Evolutionary conservation across 2,329 filamentous ascomycete genomes (phyloP).

Genomic region (Arthrobotrys pseudoclavata): DNA sequence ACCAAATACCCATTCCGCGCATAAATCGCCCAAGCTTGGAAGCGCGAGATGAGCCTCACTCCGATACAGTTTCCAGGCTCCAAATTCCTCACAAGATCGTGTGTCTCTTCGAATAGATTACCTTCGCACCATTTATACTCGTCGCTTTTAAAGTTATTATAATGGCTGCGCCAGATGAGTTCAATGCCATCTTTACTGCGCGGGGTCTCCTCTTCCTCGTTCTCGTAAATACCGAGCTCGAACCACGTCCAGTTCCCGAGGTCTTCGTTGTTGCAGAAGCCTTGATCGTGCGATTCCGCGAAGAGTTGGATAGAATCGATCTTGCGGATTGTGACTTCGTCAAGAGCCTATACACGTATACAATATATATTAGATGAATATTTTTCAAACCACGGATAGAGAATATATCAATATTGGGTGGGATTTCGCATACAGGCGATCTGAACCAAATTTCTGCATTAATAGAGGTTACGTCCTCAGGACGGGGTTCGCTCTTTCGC

Average conservation of each 20-base stretch:
- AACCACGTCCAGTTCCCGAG: neutral
- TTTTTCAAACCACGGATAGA: too few relatives aligned
- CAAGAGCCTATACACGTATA: neutral
- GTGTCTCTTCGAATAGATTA: neutral
- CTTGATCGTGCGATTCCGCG: neutral
- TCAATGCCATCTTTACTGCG: neutral
- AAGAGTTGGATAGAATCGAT: constrained; percentile 1
- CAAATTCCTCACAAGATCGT: neutral
- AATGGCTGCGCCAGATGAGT: neutral
- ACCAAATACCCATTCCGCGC: neutral
- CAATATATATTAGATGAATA: neutral
- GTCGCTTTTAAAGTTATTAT: neutral
- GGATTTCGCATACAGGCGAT: neutral
- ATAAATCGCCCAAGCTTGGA: neutral
- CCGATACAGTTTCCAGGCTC: neutral
- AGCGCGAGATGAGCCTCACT: neutral
- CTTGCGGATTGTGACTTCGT: constrained; percentile 2
- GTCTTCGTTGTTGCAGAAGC: neutral
- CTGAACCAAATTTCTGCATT: neutral
- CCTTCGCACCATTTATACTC: constrained; percentile 5
- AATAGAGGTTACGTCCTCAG: neutral
- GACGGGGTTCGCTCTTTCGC: neutral
- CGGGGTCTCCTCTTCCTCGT: neutral
- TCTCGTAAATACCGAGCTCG: constrained; percentile 2
- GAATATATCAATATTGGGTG: neutral